Evolutionary conservation across 495 filamentous ascomycete genomes (phyloP).

Genomic region (Lophiotrema nucula): DNA sequence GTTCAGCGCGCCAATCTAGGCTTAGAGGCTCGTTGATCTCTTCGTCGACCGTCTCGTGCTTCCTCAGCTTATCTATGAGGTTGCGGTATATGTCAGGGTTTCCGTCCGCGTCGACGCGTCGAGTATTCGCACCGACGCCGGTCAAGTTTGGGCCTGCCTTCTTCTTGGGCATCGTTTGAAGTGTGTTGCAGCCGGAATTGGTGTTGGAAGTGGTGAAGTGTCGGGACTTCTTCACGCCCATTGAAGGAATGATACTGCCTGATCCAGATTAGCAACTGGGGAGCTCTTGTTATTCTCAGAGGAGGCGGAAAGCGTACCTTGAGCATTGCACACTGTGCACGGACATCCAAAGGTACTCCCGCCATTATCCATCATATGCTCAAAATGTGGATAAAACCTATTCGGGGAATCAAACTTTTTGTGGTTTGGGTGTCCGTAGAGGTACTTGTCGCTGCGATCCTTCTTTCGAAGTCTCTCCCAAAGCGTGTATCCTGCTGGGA

Average conservation of each 20-base stretch:
- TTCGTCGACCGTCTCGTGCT: constrained; percentile 43
- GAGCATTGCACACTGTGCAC: constrained; percentile 40
- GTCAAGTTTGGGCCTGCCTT: neutral
- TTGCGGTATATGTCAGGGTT: constrained; percentile 54
- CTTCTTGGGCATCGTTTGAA: too few relatives aligned
- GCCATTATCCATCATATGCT: constrained; percentile 52
- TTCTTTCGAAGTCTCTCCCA: constrained; percentile 47
- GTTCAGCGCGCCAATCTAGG: constrained; percentile 55
- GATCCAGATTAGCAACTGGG: too few relatives aligned
- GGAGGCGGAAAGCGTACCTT: too few relatives aligned
- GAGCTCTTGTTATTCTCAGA: too few relatives aligned
- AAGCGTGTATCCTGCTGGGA: constrained; percentile 57
- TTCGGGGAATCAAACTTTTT: constrained; percentile 51
- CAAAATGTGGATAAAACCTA: constrained; percentile 59
- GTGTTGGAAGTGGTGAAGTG: constrained; percentile 20
- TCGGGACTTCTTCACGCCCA: constrained; percentile 20
- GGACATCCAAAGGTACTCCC: constrained; percentile 42
- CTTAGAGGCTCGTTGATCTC: constrained; percentile 49
- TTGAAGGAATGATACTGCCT: too few relatives aligned
- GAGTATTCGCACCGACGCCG: constrained; percentile 19
- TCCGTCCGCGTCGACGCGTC: constrained; percentile 46
- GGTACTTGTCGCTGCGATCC: constrained; percentile 50
- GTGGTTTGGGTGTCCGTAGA: constrained; percentile 57
- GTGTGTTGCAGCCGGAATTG: too few relatives aligned
- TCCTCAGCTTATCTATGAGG: constrained; percentile 51